Evolutionary conservation across 2,329 filamentous ascomycete species (phyloP).

Genomic region (Fusarium lateritium): DNA sequence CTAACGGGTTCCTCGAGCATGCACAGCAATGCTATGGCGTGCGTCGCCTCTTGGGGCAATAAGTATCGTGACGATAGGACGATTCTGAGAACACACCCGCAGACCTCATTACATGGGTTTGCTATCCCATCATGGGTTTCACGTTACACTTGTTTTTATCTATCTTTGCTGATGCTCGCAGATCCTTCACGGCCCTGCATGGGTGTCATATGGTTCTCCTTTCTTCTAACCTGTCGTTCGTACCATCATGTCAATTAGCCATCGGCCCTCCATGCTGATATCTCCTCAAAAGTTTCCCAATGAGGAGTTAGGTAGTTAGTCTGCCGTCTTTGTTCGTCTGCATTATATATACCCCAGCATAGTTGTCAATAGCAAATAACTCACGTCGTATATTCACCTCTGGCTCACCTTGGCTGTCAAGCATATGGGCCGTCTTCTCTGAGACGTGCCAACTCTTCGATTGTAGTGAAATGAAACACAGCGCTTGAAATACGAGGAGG

Average conservation of each 20-base stretch:
- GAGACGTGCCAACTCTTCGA: no score
- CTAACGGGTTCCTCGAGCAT: constrained; percentile 43
- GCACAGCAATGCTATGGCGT: constrained; percentile 46
- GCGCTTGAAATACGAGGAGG: no score
- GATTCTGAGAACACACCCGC: background rate
- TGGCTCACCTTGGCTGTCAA: background rate
- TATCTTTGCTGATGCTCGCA: constrained; percentile 29
- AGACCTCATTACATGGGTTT: background rate
- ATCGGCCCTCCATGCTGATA: background rate
- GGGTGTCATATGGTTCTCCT: background rate
- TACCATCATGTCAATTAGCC: constrained; percentile 3
- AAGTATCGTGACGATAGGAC: background rate
- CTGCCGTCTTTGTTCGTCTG: constrained; percentile 2
- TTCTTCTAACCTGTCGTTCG: background rate
- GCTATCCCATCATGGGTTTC: background rate
- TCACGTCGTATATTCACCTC: background rate
- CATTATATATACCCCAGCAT: constrained; percentile 27
- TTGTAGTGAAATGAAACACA: no score
- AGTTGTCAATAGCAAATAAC: constrained; percentile 1
- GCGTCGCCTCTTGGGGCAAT: constrained; percentile 27
- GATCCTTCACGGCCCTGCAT: background rate
- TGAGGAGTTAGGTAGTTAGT: constrained; percentile 2
- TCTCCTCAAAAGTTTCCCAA: constrained; percentile 8
- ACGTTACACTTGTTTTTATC: constrained; percentile 1
- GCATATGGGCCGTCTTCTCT: no score